Base-by-base conservation (phyloP, 352 stramenopile species). In the Aphanomyces cochlioides region DNA sequence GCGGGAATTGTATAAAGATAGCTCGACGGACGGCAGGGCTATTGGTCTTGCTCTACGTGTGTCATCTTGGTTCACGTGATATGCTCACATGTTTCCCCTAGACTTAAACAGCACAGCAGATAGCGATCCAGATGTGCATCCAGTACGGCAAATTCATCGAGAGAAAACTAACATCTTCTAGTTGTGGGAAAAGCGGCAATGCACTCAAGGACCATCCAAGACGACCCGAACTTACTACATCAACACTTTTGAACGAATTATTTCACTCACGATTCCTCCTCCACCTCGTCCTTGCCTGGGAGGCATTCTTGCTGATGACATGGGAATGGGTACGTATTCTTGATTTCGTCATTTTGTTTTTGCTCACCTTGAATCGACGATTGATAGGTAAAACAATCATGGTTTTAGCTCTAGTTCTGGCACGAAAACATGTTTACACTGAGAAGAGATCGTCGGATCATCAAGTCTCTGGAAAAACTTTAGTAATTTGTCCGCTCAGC, bases 261-360 rank as follows among this genome's bases (percentile, higher is more conserved):
- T 82, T 17, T 93, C 83, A 43, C 78, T 96, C 40, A 74, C 66
- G 43, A 75, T 75, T 3, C 88, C 83, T 17, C 57, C 79, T 56
- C 81, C 78, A 56, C 85, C 84, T 38, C 71, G 66, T 15, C 88
- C 81, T 8, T 93, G 83, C 28, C 74, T 81, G 7, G 89, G 89
- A 34, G 90, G 90, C 19, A 96, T 97, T 67, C 74, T 97, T 17
- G 89, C 88, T 2, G 90, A 97, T 45, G 90, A 96, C 59, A 96
- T 96, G 90, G 90, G 90, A 57, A 91, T 97, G 81, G 90, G 90
- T 79, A 83, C 69, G 74, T 73, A 39, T 47, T 28, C 2, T 28
- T 28, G 28, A 28, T 28, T 28, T 28, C 2, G 28, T 69, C 37
- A 69, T 66, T 41, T 60, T 47, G 40, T 28, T 63, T 12, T 41